Conservation (phyloP, 495 filamentous ascomycete species). For the Penicillium ucsense region DNA sequence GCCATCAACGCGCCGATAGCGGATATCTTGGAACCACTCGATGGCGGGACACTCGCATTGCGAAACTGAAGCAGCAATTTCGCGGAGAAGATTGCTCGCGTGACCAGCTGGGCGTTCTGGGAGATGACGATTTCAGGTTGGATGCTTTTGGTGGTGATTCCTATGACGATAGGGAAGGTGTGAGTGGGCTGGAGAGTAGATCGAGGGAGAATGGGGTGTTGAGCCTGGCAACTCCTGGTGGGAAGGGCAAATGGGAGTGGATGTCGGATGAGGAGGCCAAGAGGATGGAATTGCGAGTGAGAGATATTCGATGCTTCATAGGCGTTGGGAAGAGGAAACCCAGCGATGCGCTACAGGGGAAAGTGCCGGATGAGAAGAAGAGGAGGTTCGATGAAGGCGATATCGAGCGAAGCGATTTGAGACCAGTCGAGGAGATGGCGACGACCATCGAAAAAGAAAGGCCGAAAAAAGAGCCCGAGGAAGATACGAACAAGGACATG, state of each 20-base stretch:
- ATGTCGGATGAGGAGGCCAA: slow-evolving; percentile 9
- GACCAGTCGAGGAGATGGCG: too few relatives aligned
- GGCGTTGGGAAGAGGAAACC: slow-evolving; percentile 20
- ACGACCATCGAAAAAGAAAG: too few relatives aligned
- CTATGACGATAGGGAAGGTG: neutral
- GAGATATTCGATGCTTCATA: slow-evolving; percentile 33
- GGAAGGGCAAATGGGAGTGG: slow-evolving; percentile 10
- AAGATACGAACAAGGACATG: neutral
- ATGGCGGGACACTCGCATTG: slow-evolving; percentile 60
- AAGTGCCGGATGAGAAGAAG: slow-evolving; percentile 3
- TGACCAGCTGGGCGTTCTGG: neutral
- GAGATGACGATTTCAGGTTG: neutral
- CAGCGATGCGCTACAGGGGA: neutral
- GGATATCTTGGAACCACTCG: slow-evolving; percentile 44
- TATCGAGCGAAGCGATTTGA: too few relatives aligned
- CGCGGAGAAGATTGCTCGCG: slow-evolving; percentile 12
- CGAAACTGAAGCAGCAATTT: slow-evolving; percentile 64
- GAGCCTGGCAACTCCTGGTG: neutral
- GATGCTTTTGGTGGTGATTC: slow-evolving; percentile 11
- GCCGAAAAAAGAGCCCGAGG: too few relatives aligned
- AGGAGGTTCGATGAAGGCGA: neutral
- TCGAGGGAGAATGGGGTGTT: neutral
- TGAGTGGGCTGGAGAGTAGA: neutral
- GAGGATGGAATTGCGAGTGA: slow-evolving; percentile 15
- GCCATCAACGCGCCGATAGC: slow-evolving; percentile 69